Evolutionary conservation across 768 basidiomycete species (phyloP).

Genomic region (Boletus reticuloceps): DNA sequence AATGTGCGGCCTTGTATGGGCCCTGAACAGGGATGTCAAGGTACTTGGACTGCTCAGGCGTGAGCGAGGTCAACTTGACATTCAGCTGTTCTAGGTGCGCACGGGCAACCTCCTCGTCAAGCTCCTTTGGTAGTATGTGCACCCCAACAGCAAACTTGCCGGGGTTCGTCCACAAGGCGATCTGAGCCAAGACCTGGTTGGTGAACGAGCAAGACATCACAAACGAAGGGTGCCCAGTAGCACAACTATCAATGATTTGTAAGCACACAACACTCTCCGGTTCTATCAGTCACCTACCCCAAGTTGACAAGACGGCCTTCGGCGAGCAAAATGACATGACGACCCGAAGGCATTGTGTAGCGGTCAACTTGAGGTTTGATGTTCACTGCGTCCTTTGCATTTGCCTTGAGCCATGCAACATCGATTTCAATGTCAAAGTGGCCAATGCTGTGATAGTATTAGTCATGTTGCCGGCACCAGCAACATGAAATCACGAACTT

Average conservation of each 20-base stretch:
- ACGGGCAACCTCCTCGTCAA: slow-evolving; percentile 98
- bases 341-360: slow-evolving; percentile 87
- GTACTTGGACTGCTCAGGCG: slow-evolving; percentile 77
- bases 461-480: slow-evolving; percentile 7
- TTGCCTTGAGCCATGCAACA: slow-evolving; percentile 96
- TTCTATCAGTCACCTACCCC: slow-evolving; percentile 50
- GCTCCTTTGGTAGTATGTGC: slow-evolving; percentile 97
- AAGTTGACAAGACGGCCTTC: slow-evolving; percentile 99
- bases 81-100: slow-evolving; percentile 90
- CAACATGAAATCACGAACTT: slow-evolving; percentile 59
- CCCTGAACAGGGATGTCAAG: slow-evolving; percentile 86
- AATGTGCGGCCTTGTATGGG: slow-evolving; percentile 72
- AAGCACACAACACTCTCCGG: background rate
- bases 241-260: slow-evolving; percentile 55
- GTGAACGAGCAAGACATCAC: slow-evolving; percentile 99
- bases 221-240: slow-evolving; percentile 98
- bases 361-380: slow-evolving; percentile 99
- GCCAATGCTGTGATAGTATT: slow-evolving; percentile 55
- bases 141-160: slow-evolving; percentile 95
- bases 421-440: slow-evolving; percentile 92
- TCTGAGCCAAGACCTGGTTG: slow-evolving; percentile 98
- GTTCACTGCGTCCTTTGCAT: slow-evolving; percentile 80
- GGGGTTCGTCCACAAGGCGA: slow-evolving; percentile 93
- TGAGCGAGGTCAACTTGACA: slow-evolving; percentile 86
- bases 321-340: slow-evolving; percentile 95